These are phyloP conservation scores for Rhizopus sp. DNA, from an alignment of 371 early-diverging fungal genomes.

Conservation along the genomic window DNA sequence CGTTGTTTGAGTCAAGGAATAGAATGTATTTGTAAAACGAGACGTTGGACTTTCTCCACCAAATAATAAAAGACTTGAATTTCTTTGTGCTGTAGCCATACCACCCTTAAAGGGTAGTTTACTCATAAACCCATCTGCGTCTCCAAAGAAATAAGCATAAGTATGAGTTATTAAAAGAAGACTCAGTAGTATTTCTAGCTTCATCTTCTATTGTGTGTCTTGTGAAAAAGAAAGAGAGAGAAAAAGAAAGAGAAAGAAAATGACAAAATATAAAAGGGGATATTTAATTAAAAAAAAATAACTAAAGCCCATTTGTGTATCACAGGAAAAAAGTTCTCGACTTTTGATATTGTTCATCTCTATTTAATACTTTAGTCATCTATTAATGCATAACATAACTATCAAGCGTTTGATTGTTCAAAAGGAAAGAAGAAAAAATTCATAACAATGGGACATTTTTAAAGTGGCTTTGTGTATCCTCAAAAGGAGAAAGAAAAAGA, in stretches of 20 bases:
- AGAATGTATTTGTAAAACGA: slow-evolving; percentile 27
- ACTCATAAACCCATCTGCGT: slow-evolving; percentile 16
- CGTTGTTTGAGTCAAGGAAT: slow-evolving; percentile 25
- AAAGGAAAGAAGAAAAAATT: no score
- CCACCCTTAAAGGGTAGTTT: slow-evolving; percentile 31
- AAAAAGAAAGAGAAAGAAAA: not conserved
- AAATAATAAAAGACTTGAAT: slow-evolving; percentile 25
- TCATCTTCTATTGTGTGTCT: not conserved
- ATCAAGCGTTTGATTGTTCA: no score
- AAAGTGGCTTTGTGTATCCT: no score
- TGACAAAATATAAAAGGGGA: not conserved
- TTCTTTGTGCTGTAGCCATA: slow-evolving; percentile 31
- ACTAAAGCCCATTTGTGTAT: no score
- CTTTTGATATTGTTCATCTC: no score
- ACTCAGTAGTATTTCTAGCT: not conserved
- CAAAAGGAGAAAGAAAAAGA: not conserved
- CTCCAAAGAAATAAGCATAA: slow-evolving; percentile 30
- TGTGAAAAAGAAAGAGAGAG: not conserved
- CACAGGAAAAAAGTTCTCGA: no score
- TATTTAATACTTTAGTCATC: no score
- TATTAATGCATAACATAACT: no score
- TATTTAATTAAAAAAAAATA: slow-evolving; percentile 1
- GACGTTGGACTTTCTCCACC: slow-evolving; percentile 32
- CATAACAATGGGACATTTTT: no score
- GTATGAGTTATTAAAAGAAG: not conserved